Evolutionary conservation across 345 rosid genomes (phyloP).

Genomic region (Hibiscus tridactylites): DNA sequence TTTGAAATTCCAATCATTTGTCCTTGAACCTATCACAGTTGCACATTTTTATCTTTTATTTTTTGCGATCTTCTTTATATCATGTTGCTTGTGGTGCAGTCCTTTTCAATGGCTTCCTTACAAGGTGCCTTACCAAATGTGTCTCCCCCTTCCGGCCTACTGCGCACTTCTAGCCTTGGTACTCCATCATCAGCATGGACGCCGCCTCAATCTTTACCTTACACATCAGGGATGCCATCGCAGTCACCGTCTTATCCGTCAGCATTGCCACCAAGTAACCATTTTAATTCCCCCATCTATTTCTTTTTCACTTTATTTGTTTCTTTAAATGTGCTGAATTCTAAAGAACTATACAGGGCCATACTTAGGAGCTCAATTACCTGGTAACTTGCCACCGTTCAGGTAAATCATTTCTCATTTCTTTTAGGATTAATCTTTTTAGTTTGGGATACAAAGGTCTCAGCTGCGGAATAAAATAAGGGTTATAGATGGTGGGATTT

Average conservation of each 20-base stretch:
- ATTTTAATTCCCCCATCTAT: background rate
- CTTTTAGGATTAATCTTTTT: background rate
- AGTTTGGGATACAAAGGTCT: background rate
- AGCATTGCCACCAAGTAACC: constrained; percentile 58
- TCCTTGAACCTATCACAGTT: background rate
- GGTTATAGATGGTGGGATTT: too few relatives aligned
- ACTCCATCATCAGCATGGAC: constrained; percentile 41
- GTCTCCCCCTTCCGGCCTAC: constrained; percentile 30
- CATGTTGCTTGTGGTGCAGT: constrained; percentile 33
- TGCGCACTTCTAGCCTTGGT: constrained; percentile 38
- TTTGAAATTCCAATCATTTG: background rate
- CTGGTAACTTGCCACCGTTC: constrained; percentile 35
- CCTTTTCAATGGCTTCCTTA: constrained; percentile 63
- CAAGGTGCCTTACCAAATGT: constrained; percentile 56
- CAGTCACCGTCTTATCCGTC: constrained; percentile 33
- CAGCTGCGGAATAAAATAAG: background rate
- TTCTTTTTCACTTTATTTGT: background rate
- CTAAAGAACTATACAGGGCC: constrained; percentile 43
- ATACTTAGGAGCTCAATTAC: constrained; percentile 37
- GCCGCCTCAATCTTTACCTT: constrained; percentile 26
- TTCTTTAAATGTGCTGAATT: constrained; percentile 10
- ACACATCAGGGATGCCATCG: constrained; percentile 33
- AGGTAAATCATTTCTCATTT: constrained; percentile 37
- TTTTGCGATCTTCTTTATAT: background rate
- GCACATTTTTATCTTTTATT: background rate